phyloP scores from a whole-genome alignment of 1,284 basidiomycete genomes.

The Cystobasidium slooffiae region DNA sequence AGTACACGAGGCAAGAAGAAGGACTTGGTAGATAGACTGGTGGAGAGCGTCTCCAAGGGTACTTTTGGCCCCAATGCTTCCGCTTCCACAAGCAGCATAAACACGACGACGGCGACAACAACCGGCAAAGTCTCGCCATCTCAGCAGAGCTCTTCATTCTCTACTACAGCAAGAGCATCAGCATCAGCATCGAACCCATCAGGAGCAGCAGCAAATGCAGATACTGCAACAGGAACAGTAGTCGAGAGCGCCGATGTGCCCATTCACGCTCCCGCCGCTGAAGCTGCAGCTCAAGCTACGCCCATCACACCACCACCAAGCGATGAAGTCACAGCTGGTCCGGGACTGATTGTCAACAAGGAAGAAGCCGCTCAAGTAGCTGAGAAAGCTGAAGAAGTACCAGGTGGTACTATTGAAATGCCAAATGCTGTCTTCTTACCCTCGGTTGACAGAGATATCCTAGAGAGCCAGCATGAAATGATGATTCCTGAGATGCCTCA shows the following conservation, averaged over 20 bases:
- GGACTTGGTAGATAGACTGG: conserved; percentile 29
- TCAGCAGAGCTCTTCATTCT: conserved; percentile 26
- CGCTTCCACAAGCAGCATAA: background rate
- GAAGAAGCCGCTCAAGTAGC: conserved; percentile 26
- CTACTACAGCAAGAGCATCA: conserved; percentile 4
- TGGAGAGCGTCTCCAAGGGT: conserved; percentile 27
- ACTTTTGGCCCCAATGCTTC: conserved; percentile 6
- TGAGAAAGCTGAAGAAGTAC: conserved; percentile 36
- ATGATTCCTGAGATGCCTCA: conserved; percentile 40
- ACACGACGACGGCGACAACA: background rate
- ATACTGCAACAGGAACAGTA: conserved; percentile 3
- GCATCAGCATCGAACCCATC: too few relatives aligned
- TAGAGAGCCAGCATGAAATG: conserved; percentile 11
- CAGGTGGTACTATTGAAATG: conserved; percentile 41
- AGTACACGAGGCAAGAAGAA: conserved; percentile 36
- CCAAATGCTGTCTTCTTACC: conserved; percentile 32
- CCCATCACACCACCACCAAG: background rate
- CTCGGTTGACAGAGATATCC: conserved; percentile 4
- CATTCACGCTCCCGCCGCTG: conserved; percentile 6
- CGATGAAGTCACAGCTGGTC: conserved; percentile 33
- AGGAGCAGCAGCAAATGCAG: too few relatives aligned
- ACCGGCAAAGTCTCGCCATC: conserved; percentile 24
- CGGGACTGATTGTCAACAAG: conserved; percentile 20
- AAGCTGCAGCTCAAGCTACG: background rate
- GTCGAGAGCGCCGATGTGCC: conserved; percentile 10